Conservation (phyloP, 2,329 filamentous ascomycete genomes). For the Huntiella abstrusa region DNA sequence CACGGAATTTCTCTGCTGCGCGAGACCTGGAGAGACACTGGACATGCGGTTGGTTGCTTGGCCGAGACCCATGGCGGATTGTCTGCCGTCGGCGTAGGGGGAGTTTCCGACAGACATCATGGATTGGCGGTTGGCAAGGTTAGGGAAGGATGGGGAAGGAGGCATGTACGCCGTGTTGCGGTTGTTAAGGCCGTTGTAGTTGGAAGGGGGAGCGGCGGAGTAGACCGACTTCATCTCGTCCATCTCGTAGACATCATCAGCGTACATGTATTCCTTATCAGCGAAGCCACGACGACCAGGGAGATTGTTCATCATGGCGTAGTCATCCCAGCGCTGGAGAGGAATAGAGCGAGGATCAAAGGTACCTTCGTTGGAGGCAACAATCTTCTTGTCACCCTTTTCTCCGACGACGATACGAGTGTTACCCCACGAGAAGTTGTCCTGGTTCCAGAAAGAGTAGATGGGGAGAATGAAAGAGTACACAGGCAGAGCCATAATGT, state of each 20-base stretch:
- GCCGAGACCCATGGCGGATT: conserved; percentile 43
- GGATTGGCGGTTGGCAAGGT: conserved; percentile 42
- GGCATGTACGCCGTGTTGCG: conserved; percentile 56
- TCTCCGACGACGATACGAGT: conserved; percentile 94
- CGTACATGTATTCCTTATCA: conserved; percentile 45
- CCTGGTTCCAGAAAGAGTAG: conserved; percentile 99
- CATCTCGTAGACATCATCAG: conserved; percentile 77
- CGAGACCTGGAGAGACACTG: conserved; percentile 27
- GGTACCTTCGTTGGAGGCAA: conserved; percentile 65
- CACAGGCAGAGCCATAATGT: conserved; percentile 84
- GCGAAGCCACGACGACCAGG: conserved; percentile 68
- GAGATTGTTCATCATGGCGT: conserved; percentile 68
- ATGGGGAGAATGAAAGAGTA: conserved; percentile 81
- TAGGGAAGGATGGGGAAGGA: conserved; percentile 57
- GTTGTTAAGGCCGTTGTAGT: conserved; percentile 43
- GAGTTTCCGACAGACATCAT: conserved; percentile 46
- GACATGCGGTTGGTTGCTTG: conserved; percentile 28
- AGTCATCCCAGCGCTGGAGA: conserved; percentile 93
- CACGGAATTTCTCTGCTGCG: conserved; percentile 20
- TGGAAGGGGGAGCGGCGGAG: conserved; percentile 76
- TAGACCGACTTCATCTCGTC: conserved; percentile 96
- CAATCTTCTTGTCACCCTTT: conserved; percentile 74
- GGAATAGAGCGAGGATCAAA: conserved; percentile 90
- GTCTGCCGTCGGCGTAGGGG: conserved; percentile 40
- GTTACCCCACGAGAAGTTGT: conserved; percentile 98